A percentile compares a stretch with the other conserved stretches of the same genome.
Evolutionary conservation across 345 rosid species (phyloP).

Genomic region (Eucalyptus pauciflora): DNA sequence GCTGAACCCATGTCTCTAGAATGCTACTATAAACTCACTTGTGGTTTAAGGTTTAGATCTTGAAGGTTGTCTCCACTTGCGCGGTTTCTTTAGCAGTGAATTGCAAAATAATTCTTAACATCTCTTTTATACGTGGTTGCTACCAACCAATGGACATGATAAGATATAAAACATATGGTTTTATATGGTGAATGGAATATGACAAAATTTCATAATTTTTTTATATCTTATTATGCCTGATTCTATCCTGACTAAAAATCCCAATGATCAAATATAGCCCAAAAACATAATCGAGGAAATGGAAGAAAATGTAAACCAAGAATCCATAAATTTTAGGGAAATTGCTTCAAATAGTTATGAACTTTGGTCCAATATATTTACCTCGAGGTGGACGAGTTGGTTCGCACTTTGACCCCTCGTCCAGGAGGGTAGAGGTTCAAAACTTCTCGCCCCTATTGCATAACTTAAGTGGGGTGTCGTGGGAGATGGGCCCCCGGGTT

Average conservation of each 20-base stretch:
- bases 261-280: background rate
- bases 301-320: background rate
- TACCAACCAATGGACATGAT: rapidly evolving
- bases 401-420: too few relatives aligned
- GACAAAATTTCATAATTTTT: background rate
- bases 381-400: too few relatives aligned
- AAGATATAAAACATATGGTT: rapidly evolving
- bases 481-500: too few relatives aligned
- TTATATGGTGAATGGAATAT: rapidly evolving
- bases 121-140: rapidly evolving
- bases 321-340: background rate
- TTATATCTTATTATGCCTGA: rapidly evolving
- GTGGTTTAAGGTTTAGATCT: background rate
- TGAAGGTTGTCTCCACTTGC: background rate
- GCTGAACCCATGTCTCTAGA: background rate
- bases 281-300: background rate
- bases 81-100: rapidly evolving
- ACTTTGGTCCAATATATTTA: too few relatives aligned
- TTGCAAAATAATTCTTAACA: background rate
- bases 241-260: rapidly evolving
- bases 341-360: too few relatives aligned
- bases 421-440: too few relatives aligned
- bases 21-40: background rate
- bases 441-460: too few relatives aligned
- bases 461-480: too few relatives aligned